Base-by-base conservation (phyloP, 2,329 filamentous ascomycete species). In the Ophiosphaerella narmari region DNA sequence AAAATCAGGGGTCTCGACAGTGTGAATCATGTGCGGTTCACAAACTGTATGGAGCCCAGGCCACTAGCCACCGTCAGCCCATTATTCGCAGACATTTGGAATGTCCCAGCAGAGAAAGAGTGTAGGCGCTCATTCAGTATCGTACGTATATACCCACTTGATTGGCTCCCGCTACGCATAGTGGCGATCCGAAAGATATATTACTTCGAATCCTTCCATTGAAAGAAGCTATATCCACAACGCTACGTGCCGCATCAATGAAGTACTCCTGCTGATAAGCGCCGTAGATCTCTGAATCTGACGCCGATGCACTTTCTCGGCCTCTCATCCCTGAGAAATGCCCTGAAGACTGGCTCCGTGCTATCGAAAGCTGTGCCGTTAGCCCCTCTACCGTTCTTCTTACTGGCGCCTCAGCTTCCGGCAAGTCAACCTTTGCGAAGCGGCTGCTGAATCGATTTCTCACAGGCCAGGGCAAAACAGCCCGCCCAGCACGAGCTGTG, bases 341-440 rank as follows among this genome's bases (percentile, higher is more conserved):
- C 84, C 85, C 86, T 84, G 87, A 74, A 83, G n/a, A 80, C 79
- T 18, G 76, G 77, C 23, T 63, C 82, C 43, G 78, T 71, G 9
- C 70, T 72, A 38, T 73, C 62, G 32, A 61, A 60, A 9, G 75
- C 70, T 41, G 73, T 69, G 34, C 67, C 29, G 44, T 67, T 64
- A 12, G 68, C 63, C 6, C 67, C 71, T 39, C 70, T 70, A 2
- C 74, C 76, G 76, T 84, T 6, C 76, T 91, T 53, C 75, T 90
- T 2, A 86, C 86, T 42, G 89, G 89, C 0, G 83, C 86, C 0
- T 89, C 90, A 56, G 85, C 83, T 0, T 84, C 88, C 2, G 89
- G 89, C 2, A 92, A 92, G 65, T 91, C 89, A 1, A 91, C 87
- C 0, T 89, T 91, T 66, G 82, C 83, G 11, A 83, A 82, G 40